Evolutionary conservation across 148 eudicot species (phyloP).

Genomic region (Cornus controversa): DNA sequence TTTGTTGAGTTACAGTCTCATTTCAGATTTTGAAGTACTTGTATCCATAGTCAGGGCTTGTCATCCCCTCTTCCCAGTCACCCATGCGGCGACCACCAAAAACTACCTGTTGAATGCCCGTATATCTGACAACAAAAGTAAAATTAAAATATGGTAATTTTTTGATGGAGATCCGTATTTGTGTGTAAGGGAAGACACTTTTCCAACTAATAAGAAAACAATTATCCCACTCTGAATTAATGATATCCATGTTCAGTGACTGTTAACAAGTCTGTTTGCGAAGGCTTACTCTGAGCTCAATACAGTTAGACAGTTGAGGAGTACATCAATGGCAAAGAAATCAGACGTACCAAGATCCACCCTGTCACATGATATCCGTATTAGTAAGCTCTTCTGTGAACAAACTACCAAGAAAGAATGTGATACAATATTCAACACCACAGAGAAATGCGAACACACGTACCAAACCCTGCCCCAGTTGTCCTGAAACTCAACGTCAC

Average conservation of each 20-base stretch:
- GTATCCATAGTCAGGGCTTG: conserved; percentile 67
- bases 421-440: background rate
- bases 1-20: background rate
- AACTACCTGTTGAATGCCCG: conserved; percentile 89
- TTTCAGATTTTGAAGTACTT: conserved; percentile 62
- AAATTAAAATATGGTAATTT: background rate
- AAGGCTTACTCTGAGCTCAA: conserved; percentile 87
- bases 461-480: conserved; percentile 98
- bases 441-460: conserved; percentile 11
- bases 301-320: conserved; percentile 86
- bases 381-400: conserved; percentile 4
- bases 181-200: too few relatives aligned
- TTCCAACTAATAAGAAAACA: background rate
- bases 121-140: conserved; percentile 48
- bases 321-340: conserved; percentile 79
- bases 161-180: background rate
- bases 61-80: conserved; percentile 99
- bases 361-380: conserved; percentile 46
- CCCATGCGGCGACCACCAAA: conserved; percentile 84
- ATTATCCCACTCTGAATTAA: background rate
- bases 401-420: background rate
- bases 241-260: background rate
- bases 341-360: conserved; percentile 95
- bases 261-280: background rate
- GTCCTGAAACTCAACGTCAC: conserved; percentile 92